These are phyloP conservation scores for Geotrichum restrictum DNA, from an alignment of 1,139 yeast species.

Conservation along the genomic window DNA sequence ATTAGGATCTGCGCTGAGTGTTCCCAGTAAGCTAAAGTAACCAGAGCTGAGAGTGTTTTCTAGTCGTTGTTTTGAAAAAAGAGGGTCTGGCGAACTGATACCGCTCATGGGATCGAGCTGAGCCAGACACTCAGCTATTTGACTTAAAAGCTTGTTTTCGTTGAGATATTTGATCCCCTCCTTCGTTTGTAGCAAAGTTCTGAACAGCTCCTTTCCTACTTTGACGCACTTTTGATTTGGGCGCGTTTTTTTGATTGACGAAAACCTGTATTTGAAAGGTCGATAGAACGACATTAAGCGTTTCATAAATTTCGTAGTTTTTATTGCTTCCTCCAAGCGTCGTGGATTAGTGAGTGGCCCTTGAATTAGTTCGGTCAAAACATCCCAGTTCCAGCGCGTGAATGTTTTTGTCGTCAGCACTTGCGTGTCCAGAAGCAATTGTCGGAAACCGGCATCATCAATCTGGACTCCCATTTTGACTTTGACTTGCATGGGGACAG, in stretches of 20 bases:
- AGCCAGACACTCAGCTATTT: slow-evolving; percentile 80
- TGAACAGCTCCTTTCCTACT: slow-evolving; percentile 71
- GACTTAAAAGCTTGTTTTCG: slow-evolving; percentile 76
- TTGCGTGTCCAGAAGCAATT: slow-evolving; percentile 61
- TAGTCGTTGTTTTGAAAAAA: slow-evolving; percentile 59
- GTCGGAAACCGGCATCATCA: slow-evolving; percentile 69
- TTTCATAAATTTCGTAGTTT: slow-evolving; percentile 80
- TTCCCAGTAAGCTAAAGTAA: slow-evolving; percentile 73
- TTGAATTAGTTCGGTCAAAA: slow-evolving; percentile 60
- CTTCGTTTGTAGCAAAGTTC: slow-evolving; percentile 55
- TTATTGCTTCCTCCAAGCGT: slow-evolving; percentile 71
- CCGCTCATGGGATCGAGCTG: slow-evolving; percentile 82
- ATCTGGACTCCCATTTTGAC: slow-evolving; percentile 50
- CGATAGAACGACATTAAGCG: slow-evolving; percentile 80
- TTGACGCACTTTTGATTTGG: slow-evolving; percentile 55
- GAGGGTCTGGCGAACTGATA: slow-evolving; percentile 65
- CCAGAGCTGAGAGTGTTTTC: slow-evolving; percentile 68
- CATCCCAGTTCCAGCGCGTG: slow-evolving; percentile 84
- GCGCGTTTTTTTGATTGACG: slow-evolving; percentile 53
- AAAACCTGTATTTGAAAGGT: slow-evolving; percentile 84
- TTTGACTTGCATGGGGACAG: slow-evolving; percentile 39
- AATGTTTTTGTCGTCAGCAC: slow-evolving; percentile 76
- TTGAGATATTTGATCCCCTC: slow-evolving; percentile 67
- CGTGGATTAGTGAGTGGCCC: slow-evolving; percentile 75
- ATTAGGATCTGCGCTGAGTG: slow-evolving; percentile 52